phyloP scores from a whole-genome alignment of 495 filamentous ascomycete genomes.

The Penicillium malachiteum region DNA sequence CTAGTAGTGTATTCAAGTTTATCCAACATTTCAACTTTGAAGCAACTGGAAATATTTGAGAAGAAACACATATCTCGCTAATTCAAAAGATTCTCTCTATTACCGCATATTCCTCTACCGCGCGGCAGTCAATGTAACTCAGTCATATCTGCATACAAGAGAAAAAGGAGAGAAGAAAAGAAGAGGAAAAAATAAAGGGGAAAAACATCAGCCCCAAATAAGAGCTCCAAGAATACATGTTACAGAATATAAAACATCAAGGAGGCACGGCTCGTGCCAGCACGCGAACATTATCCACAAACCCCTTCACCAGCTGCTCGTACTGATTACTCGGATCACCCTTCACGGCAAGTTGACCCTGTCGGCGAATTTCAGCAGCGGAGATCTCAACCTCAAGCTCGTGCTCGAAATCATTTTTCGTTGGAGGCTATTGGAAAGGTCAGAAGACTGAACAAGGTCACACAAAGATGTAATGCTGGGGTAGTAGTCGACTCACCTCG shows the following conservation, averaged over 20 bases:
- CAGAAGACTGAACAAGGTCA: slow-evolving; percentile 15
- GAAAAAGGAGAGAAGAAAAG: background rate
- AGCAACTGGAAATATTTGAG: no score
- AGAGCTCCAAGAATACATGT: slow-evolving; percentile 19
- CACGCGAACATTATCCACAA: slow-evolving; percentile 79
- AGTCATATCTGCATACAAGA: slow-evolving; percentile 16
- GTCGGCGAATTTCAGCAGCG: slow-evolving; percentile 62
- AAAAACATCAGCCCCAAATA: slow-evolving; percentile 6
- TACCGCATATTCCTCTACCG: background rate
- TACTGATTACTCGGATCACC: slow-evolving; percentile 63
- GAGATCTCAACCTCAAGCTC: slow-evolving; percentile 87
- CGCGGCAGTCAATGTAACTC: background rate
- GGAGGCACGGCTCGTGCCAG: slow-evolving; percentile 55
- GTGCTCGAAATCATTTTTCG: slow-evolving; percentile 67
- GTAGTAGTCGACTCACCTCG: slow-evolving; percentile 47
- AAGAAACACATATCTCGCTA: background rate
- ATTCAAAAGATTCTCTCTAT: slow-evolving; percentile 5
- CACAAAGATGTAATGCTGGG: slow-evolving; percentile 1
- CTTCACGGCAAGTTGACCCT: slow-evolving; percentile 59
- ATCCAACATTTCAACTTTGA: no score
- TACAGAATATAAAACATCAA: slow-evolving; percentile 26
- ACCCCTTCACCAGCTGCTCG: slow-evolving; percentile 71
- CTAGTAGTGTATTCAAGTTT: no score
- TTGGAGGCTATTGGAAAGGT: slow-evolving; percentile 31
- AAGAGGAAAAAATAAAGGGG: background rate